phyloP scores from a whole-genome alignment of 768 basidiomycete species.

The Pilatotrama ljubarskyi region DNA sequence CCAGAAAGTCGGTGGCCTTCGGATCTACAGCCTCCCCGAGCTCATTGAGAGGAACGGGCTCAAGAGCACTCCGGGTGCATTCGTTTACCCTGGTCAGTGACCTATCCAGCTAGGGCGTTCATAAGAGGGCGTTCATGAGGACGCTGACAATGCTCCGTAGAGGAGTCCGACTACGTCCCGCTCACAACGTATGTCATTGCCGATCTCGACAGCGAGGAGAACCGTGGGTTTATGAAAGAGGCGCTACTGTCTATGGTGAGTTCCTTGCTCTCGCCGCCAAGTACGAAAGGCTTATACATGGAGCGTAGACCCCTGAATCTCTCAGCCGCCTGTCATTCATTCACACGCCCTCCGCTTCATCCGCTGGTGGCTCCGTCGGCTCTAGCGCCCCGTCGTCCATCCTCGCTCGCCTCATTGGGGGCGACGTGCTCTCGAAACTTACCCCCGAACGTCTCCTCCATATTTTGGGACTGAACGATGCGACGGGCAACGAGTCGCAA shows the following conservation, averaged over 20 bases:
- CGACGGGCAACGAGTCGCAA: conserved; percentile 36
- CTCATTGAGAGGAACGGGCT: conserved; percentile 51
- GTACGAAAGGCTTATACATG: background rate
- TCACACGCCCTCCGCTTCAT: conserved; percentile 56
- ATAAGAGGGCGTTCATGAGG: conserved; percentile 7
- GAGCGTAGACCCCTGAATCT: conserved; percentile 43
- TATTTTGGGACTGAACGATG: conserved; percentile 36
- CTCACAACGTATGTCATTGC: conserved; percentile 68
- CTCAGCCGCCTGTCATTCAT: conserved; percentile 71
- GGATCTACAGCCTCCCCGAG: conserved; percentile 56
- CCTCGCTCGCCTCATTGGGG: conserved; percentile 50
- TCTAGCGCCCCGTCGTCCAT: conserved; percentile 42
- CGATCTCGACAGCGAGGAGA: conserved; percentile 69
- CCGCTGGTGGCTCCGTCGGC: conserved; percentile 16
- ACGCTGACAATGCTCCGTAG: conserved; percentile 24
- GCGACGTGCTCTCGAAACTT: conserved; percentile 40
- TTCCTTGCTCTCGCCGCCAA: background rate
- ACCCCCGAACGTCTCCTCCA: conserved; percentile 42
- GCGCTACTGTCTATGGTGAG: conserved; percentile 66
- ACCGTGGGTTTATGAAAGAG: conserved; percentile 59
- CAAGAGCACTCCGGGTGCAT: conserved; percentile 43
- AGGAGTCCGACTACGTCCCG: conserved; percentile 31
- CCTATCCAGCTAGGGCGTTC: background rate
- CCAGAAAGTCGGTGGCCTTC: conserved; percentile 45
- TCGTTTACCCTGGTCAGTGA: conserved; percentile 60